A percentile compares a stretch with the other conserved stretches of the same genome.
These are phyloP conservation scores for Smallanthus sonchifolius DNA, from an alignment of 129 eudicot species.

Conservation along the genomic window DNA sequence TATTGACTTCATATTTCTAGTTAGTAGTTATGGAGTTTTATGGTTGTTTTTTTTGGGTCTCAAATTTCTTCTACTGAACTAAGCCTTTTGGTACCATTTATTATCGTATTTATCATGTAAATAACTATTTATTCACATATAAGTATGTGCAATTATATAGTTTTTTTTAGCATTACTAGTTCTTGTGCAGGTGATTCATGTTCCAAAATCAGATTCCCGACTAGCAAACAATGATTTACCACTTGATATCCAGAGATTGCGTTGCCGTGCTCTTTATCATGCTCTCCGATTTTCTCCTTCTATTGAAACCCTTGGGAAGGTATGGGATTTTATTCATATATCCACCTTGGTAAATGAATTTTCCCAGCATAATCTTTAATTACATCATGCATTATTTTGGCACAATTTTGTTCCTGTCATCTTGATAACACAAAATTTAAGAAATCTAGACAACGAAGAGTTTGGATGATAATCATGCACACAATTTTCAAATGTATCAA, in stretches of 20 bases:
- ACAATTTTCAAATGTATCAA: background rate
- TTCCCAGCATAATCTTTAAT: slow-evolving; percentile 5
- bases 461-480: slow-evolving; percentile 16
- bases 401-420: background rate
- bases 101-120: slow-evolving; percentile 2
- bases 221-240: slow-evolving; percentile 94
- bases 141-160: background rate
- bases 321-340: slow-evolving; percentile 20
- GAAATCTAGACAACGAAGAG: background rate
- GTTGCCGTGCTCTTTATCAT: slow-evolving; percentile 87
- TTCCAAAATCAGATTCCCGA: slow-evolving; percentile 93
- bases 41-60: background rate
- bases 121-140: background rate
- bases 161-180: background rate
- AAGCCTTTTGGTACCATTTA: background rate
- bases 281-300: slow-evolving; percentile 79
- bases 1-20: background rate
- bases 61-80: background rate
- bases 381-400: background rate
- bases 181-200: slow-evolving; percentile 75
- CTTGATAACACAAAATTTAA: background rate
- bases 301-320: slow-evolving; percentile 88
- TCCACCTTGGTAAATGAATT: slow-evolving; percentile 7
- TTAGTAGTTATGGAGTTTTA: background rate
- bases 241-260: slow-evolving; percentile 84